Evolutionary conservation across 83 land plant genomes (phyloP), one percentile per base, ranked within the genome.

Genomic region (Larix sibirica): DNA sequence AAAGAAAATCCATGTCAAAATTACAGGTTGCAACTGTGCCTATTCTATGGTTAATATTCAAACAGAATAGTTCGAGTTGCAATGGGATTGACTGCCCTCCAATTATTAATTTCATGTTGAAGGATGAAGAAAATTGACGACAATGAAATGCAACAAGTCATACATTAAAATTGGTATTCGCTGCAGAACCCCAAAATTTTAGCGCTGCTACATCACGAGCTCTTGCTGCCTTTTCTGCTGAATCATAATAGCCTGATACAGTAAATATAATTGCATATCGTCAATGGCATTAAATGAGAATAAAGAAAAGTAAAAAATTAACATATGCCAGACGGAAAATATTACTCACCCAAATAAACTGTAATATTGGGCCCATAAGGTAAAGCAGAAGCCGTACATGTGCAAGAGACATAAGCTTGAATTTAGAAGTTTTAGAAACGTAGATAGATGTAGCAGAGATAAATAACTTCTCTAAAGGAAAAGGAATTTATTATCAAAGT

Each of bases 301-400:
- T 6, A 2, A 6, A 18, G 17, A 5, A 44, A 4, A 42, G 0
- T 7, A 42, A 24, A 33, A 7, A 4, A 9, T 20, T 10, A 0
- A 74, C 44, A 44, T 6, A 20, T 7, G 4, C 0, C 2, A 14
- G 0, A 1, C 3, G 3, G 5, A 67, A 67, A 67, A 67, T 12
- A 33, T 12, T 21, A 24, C 77, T 74, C 16, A 74, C 77, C 77
- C 77, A 74, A 74, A 21, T 74, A 74, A 3, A 74, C 77, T 74
- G 77, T 42, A 44, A 40, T 23, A 74, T 74, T 70, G 18, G 16
- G 10, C 3, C 12, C 6, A 26, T 21, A 13, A 3, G 1, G 54
- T n/a, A 23, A 40, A n/a, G 21, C 21, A 6, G 20, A 73, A 20
- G 24, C n/a, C 0, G 56, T n/a, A 20, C 44, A 74, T 47, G 77